Evolutionary conservation across 768 basidiomycete species (phyloP).

Genomic region (Panaeolus cyanescens): DNA sequence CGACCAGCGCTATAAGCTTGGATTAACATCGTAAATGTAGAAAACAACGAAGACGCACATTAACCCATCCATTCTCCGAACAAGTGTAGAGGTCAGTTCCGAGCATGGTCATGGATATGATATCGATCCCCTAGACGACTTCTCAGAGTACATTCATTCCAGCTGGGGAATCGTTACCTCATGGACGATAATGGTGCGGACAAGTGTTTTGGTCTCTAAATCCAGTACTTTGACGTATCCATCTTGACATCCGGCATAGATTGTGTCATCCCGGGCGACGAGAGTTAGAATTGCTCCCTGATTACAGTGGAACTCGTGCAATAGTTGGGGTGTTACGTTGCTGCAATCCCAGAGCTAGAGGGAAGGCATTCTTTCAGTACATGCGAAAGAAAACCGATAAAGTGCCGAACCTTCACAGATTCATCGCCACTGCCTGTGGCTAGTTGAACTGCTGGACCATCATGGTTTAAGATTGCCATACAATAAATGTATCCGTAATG

Average conservation of each 20-base stretch:
- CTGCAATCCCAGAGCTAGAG: conserved; percentile 69
- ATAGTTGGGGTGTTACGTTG: conserved; percentile 39
- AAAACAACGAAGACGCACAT: conserved; percentile 42
- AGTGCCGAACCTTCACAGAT: conserved; percentile 69
- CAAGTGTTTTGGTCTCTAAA: conserved; percentile 83
- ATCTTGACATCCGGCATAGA: conserved; percentile 94
- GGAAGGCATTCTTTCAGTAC: not conserved
- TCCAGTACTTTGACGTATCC: conserved; percentile 92
- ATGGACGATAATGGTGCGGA: conserved; percentile 85
- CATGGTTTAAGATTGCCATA: conserved; percentile 46
- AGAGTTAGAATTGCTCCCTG: conserved; percentile 87
- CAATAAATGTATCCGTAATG: conserved; percentile 96
- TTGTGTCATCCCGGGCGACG: conserved; percentile 69
- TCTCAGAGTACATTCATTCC: not conserved
- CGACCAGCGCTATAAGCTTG: conserved; percentile 65
- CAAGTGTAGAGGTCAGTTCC: conserved; percentile 66
- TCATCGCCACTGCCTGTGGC: conserved; percentile 92
- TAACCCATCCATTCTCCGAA: conserved; percentile 67
- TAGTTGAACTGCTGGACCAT: conserved; percentile 43
- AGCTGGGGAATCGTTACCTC: conserved; percentile 41
- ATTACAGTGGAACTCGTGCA: conserved; percentile 70
- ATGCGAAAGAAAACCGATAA: not conserved
- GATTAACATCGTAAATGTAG: not conserved
- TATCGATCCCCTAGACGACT: conserved; percentile 63
- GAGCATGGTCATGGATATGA: conserved; percentile 77